Conservation (phyloP, 176 grass and related monocot genomes). For the Carex myosuroides region DNA sequence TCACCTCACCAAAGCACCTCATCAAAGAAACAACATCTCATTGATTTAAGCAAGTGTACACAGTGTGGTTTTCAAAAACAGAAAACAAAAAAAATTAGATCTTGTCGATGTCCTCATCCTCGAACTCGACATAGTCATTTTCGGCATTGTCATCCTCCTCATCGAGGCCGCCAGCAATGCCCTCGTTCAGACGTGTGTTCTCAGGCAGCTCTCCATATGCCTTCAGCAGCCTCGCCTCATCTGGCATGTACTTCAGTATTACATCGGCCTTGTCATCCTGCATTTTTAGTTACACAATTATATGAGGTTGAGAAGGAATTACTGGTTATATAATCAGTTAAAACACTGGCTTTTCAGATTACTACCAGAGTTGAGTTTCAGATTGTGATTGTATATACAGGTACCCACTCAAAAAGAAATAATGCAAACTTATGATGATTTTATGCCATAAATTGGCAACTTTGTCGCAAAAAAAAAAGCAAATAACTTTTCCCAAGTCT, state of each 20-base stretch:
- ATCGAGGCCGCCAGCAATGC: conserved; percentile 53
- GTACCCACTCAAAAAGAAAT: background rate
- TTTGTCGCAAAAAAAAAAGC: background rate
- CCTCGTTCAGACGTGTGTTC: conserved; percentile 67
- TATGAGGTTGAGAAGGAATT: background rate
- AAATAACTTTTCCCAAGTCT: background rate
- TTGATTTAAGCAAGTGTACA: background rate
- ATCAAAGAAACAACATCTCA: background rate
- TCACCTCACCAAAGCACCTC: background rate
- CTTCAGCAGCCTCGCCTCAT: conserved; percentile 66
- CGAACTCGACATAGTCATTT: conserved; percentile 59
- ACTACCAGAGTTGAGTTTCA: background rate
- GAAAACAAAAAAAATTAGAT: conserved; percentile 20
- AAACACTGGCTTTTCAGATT: background rate
- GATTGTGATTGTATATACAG: background rate
- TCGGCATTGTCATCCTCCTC: conserved; percentile 37
- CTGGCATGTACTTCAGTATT: conserved; percentile 93
- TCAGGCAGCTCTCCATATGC: conserved; percentile 73
- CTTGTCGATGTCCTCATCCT: conserved; percentile 94
- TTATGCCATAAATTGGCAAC: background rate
- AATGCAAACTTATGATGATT: background rate
- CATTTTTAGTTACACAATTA: background rate
- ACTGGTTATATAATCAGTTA: background rate
- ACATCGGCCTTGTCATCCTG: conserved; percentile 89
- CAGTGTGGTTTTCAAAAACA: background rate